Evolutionary conservation across 805 yeast genomes (phyloP), one percentile per base, ranked within the genome.

Genomic region (Schwanniomyces vanrijiae): DNA sequence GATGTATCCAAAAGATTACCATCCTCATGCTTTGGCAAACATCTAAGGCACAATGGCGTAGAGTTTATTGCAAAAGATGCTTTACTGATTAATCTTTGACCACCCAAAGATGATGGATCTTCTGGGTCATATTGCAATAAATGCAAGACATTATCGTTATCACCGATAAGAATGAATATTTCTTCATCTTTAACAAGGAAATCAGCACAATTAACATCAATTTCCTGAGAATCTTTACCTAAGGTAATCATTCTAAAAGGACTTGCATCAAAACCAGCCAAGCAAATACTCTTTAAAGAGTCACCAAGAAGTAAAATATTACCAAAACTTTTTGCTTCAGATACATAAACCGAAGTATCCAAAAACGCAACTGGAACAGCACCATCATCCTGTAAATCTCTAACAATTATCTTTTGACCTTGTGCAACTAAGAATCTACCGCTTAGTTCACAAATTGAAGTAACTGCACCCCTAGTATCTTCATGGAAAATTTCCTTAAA

Each of bases 301-400:
- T 94, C 99, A 16, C 96, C 96, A 14, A 90, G 66, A 1, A 90
- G 57, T n/a, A 92, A 62, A 56, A 92, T 68, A 62, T 91, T 89
- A 34, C 95, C 91, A 61, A 90, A 82, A 53, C 90, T 77, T 65
- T 91, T 91, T 13, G 89, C 78, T 53, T 88, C 96, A 5, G 86
- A 75, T 2, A 89, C 82, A 62, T 81, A 89, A 0, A 90, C 81
- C 1, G 90, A 81, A n/a, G 90, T 80, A 62, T 94, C 98, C 45
- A 85, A 74, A 58, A 94, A 94, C 1, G 98, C 98, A 4, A 94
- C 97, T 0, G 98, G 97, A 25, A 87, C 90, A 3, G 90, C 89
- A 45, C 88, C 87, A 62, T 88, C 94, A 56, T 88, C 95, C 58
- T 88, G 91, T 41, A 90, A 74, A 61, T 88, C 92, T 58, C 97